Evolutionary conservation across 163 green algal genomes (phyloP).

Genomic region (Scenedesmus sp.): DNA sequence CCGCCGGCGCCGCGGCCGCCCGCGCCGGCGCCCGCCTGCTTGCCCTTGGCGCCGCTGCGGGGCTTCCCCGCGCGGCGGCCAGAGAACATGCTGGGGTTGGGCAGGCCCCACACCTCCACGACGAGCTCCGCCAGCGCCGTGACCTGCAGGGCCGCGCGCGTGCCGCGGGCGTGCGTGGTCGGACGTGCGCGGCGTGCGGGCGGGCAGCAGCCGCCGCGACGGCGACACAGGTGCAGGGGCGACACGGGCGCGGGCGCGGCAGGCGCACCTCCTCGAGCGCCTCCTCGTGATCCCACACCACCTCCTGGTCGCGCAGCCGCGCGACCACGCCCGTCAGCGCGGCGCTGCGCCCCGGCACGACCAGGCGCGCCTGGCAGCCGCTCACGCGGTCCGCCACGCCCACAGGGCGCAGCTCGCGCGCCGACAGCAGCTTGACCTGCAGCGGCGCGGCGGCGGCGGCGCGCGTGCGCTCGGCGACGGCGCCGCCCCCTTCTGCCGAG

Average conservation of each 20-base stretch:
- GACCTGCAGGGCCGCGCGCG: conserved; percentile 37
- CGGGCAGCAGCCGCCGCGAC: background rate
- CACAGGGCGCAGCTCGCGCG: conserved; percentile 11
- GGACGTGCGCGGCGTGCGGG: no score
- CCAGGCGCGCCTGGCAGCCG: conserved; percentile 34
- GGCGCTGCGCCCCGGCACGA: conserved; percentile 51
- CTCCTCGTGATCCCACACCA: conserved; percentile 43
- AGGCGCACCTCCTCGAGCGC: conserved; percentile 31
- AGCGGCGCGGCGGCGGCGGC: no score
- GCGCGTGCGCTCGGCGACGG: no score
- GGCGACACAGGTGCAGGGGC: no score
- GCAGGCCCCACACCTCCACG: conserved; percentile 52
- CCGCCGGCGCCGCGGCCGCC: background rate
- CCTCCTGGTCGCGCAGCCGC: conserved; percentile 57
- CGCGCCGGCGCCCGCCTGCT: no score
- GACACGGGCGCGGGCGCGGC: background rate
- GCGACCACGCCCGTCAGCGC: conserved; percentile 12
- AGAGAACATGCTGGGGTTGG: conserved; percentile 2
- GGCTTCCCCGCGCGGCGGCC: background rate
- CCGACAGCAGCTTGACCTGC: conserved; percentile 35
- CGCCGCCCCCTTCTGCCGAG: no score
- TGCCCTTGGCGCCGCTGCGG: background rate
- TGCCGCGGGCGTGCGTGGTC: no score
- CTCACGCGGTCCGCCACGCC: background rate
- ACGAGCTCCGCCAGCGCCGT: conserved; percentile 49